Evolutionary conservation across 345 rosid species (phyloP), one percentile per base, ranked within the genome.

Genomic region (Sonneratia caseolaris): DNA sequence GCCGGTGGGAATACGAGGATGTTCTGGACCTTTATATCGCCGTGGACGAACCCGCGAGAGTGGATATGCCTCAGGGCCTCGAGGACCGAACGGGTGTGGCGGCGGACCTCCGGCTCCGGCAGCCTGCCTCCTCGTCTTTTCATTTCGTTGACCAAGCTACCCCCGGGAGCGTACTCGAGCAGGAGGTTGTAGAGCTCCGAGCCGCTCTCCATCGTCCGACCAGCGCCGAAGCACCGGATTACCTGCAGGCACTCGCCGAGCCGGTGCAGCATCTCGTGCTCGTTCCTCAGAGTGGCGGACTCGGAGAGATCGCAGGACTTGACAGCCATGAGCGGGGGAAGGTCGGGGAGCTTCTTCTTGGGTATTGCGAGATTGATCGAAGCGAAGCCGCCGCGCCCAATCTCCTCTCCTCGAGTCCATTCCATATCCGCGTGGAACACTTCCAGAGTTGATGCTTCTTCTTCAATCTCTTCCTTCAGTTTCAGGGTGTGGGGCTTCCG

Each of bases 141-240:
- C 32, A 72, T 14, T 61, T 59, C 62, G 55, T 76, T 80, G 36
- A 84, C 87, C 38, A 92, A 77, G 78, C 88, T 87, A 16, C 98
- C 97, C 48, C 86, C 82, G 3, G 84, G 74, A n/a, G 97, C 97
- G 73, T 86, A 87, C 74, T 93, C 98, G 21, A 93, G 65, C 11
- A 93, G 68, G 37, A 93, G 69, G 71, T 91, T 91, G 71, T 87
- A 87, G 32, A 81, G 68, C 74, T 73, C 84, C 66, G 78, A 79
- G 0, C 92, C 84, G 62, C 79, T 77, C 51, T 82, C 85, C 16
- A 78, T 35, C 5, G 82, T 84, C 22, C 51, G 74, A 59, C 74
- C 81, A 12, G 80, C 80, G 8, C 98, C 96, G 59, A 71, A 80
- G 78, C 89, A 92, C 14, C 78, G 66, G 59, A 90, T 77, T 22